A percentile compares a stretch with the other conserved stretches of the same genome.
Evolutionary conservation across 2,329 filamentous ascomycete species (phyloP).

Genomic region (Neoarthrinium moseri): DNA sequence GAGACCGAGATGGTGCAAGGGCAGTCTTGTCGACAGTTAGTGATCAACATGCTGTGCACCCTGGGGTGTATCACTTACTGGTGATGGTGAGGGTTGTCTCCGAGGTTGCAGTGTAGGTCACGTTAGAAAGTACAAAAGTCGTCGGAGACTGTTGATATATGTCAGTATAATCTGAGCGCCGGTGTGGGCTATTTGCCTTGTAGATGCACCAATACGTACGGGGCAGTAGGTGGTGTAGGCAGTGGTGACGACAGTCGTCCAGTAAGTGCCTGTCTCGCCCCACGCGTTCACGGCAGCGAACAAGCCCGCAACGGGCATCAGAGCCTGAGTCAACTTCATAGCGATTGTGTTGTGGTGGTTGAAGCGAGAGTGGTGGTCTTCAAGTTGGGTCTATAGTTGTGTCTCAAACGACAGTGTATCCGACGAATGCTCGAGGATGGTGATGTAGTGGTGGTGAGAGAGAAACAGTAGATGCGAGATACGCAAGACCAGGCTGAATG

Average conservation of each 20-base stretch:
- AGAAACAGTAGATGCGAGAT: too few relatives aligned
- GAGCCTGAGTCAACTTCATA: conserved; percentile 34
- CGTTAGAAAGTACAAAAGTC: conserved; percentile 36
- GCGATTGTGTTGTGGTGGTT: conserved; percentile 14
- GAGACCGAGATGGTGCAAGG: conserved; percentile 42
- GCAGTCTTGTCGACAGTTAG: conserved; percentile 39
- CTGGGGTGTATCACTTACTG: conserved; percentile 29
- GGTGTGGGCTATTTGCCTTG: conserved; percentile 3
- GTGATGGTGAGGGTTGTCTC: conserved; percentile 43
- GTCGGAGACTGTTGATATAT: conserved; percentile 29
- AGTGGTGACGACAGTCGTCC: conserved; percentile 36
- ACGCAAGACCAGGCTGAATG: too few relatives aligned
- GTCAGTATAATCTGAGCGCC: not conserved
- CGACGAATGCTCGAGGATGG: too few relatives aligned
- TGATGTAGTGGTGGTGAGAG: too few relatives aligned
- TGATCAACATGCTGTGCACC: not conserved
- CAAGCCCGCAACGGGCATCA: conserved; percentile 31
- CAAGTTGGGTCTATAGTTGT: too few relatives aligned
- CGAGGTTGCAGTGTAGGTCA: conserved; percentile 42
- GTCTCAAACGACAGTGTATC: too few relatives aligned
- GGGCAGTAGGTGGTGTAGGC: conserved; percentile 43
- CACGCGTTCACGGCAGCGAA: conserved; percentile 26
- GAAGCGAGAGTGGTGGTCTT: conserved; percentile 15
- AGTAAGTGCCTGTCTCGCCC: conserved; percentile 20
- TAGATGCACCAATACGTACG: conserved; percentile 26